phyloP scores from a whole-genome alignment of 805 yeast genomes.

The Saccharomycopsis olivae region DNA sequence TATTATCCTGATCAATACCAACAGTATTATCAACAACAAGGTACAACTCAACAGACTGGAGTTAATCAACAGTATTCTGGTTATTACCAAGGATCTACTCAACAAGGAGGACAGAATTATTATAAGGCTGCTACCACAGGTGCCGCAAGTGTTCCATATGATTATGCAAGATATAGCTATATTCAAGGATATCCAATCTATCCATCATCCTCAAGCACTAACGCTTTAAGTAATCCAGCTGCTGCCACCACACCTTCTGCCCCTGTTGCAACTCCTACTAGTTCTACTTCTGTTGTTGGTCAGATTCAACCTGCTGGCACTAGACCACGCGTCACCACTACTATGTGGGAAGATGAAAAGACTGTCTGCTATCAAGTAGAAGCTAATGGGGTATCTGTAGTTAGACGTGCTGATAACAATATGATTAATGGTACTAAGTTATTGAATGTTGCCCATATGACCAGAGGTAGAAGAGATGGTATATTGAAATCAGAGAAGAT shows the following conservation, averaged over 20 bases:
- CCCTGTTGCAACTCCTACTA: background rate
- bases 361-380: constrained; percentile 81
- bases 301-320: constrained; percentile 24
- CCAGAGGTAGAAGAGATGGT: constrained; percentile 84
- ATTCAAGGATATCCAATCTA: too few species aligned
- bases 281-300: constrained; percentile 20
- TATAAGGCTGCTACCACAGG: too few species aligned
- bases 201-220: background rate
- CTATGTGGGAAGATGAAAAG: constrained; percentile 88
- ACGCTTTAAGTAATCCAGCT: background rate
- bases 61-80: too few species aligned
- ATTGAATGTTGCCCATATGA: constrained; percentile 76
- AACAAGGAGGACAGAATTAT: too few species aligned
- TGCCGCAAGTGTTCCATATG: too few species aligned
- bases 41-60: too few species aligned
- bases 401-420: constrained; percentile 74
- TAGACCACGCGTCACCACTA: constrained; percentile 60
- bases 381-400: constrained; percentile 70
- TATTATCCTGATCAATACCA: too few species aligned
- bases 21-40: too few species aligned
- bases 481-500: constrained; percentile 66
- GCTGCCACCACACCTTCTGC: constrained; percentile 7
- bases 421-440: constrained; percentile 81
- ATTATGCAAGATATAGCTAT: too few species aligned
- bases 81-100: too few species aligned